phyloP scores from a whole-genome alignment of 1,284 basidiomycete species.

The Cutaneotrichosporon arboriforme region DNA sequence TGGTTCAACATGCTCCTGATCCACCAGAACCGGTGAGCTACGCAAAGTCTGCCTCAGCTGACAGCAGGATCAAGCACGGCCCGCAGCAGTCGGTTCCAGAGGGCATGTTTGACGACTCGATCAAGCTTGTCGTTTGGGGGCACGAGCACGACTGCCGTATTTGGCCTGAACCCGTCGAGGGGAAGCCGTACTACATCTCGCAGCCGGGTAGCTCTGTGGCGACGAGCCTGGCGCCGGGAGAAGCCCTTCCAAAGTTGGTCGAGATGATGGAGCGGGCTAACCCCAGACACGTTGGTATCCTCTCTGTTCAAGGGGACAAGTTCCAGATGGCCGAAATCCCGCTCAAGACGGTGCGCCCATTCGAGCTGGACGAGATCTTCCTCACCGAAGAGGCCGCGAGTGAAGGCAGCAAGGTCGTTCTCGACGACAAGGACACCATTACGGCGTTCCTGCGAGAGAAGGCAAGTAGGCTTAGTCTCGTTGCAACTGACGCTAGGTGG shows the following conservation, averaged over 20 bases:
- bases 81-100: constrained; percentile 91
- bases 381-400: constrained; percentile 70
- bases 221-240: constrained; percentile 85
- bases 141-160: constrained; percentile 98
- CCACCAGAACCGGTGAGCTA: constrained; percentile 85
- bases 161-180: constrained; percentile 79
- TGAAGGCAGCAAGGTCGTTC: constrained; percentile 59
- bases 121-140: constrained; percentile 93
- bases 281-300: constrained; percentile 73
- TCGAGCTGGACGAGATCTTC: constrained; percentile 80
- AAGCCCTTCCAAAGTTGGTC: constrained; percentile 75
- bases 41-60: background rate
- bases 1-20: constrained; percentile 95
- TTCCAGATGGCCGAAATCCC: constrained; percentile 80
- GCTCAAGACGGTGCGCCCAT: constrained; percentile 86
- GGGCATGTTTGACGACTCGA: constrained; percentile 91
- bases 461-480: constrained; percentile 55
- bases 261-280: background rate
- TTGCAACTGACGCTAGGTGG: constrained; percentile 55
- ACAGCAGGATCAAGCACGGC: constrained; percentile 76
- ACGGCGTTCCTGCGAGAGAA: constrained; percentile 68
- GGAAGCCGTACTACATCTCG: constrained; percentile 83
- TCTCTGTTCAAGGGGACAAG: constrained; percentile 78
- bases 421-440: constrained; percentile 73
- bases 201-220: constrained; percentile 96